Conservation (phyloP, 306 rosid species). For the Mimosa pudica region DNA sequence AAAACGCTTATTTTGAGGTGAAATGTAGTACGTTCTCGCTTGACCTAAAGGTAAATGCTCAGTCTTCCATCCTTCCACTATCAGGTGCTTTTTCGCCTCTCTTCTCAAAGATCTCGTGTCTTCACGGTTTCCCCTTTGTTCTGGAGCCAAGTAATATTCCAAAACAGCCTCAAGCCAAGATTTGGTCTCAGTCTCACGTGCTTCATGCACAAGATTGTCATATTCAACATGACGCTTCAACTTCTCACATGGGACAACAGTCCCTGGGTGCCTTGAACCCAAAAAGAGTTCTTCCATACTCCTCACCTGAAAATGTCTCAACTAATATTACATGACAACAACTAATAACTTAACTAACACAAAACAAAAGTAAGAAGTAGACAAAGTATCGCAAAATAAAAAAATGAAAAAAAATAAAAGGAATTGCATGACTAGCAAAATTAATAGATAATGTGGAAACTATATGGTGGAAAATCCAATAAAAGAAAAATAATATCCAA, state of each 20-base stretch:
- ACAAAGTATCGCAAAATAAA: neutral
- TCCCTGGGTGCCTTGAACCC: slow-evolving; percentile 87
- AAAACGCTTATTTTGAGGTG: slow-evolving; percentile 45
- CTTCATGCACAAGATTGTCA: slow-evolving; percentile 48
- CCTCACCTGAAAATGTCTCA: slow-evolving; percentile 67
- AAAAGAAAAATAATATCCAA: too few relatives aligned
- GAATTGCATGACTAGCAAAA: slow-evolving; percentile 20
- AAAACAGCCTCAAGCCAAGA: slow-evolving; percentile 50
- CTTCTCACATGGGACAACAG: slow-evolving; percentile 45
- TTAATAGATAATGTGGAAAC: neutral
- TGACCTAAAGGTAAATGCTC: slow-evolving; percentile 33
- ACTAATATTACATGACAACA: neutral
- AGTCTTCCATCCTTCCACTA: slow-evolving; percentile 53
- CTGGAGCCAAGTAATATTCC: slow-evolving; percentile 41
- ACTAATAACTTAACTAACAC: too few relatives aligned
- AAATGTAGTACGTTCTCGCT: slow-evolving; percentile 43
- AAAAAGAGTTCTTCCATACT: slow-evolving; percentile 67
- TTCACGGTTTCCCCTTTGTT: neutral
- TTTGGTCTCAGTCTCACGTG: slow-evolving; percentile 31
- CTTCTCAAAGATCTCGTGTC: neutral
- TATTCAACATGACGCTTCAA: slow-evolving; percentile 59
- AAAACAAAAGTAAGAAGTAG: neutral
- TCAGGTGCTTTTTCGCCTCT: slow-evolving; percentile 53
- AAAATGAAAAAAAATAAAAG: slow-evolving; percentile 22
- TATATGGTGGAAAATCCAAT: too few relatives aligned